Conservation (phyloP, 176 grass and related monocot species). For the Aegilops speltoides region DNA sequence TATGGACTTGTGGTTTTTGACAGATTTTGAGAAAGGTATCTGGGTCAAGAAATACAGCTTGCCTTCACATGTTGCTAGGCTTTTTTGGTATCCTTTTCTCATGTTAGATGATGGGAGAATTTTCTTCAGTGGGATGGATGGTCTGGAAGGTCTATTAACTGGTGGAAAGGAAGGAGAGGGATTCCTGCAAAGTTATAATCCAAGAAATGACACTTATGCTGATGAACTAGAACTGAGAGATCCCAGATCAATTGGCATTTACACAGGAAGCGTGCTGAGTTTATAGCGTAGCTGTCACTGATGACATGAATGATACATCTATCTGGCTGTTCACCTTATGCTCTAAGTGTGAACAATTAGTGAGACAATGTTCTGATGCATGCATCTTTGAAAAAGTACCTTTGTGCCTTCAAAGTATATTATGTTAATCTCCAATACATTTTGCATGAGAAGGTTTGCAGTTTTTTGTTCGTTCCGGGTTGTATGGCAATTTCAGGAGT, state of each 20-base stretch:
- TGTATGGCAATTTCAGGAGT: no score
- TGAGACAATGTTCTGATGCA: no score
- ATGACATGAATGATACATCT: not conserved
- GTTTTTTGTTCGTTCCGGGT: no score
- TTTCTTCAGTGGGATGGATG: not conserved
- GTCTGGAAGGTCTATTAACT: no score
- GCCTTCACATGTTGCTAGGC: not conserved
- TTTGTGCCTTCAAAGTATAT: no score
- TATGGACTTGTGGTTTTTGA: constrained; percentile 6
- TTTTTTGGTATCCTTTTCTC: not conserved
- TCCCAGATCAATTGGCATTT: constrained; percentile 1
- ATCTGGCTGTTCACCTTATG: no score
- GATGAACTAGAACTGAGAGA: not conserved
- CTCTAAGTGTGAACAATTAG: no score
- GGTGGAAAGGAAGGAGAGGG: not conserved
- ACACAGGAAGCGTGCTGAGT: not conserved
- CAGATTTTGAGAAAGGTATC: not conserved
- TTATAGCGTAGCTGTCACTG: not conserved
- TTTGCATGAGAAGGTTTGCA: no score
- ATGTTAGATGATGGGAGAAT: not conserved
- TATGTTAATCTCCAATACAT: no score
- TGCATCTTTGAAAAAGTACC: no score
- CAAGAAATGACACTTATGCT: not conserved
- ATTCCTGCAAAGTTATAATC: not conserved
- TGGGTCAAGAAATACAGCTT: constrained; percentile 6